Evolutionary conservation across 2,329 filamentous ascomycete species (phyloP).

Genomic region (Sarocladiaceae sp.): DNA sequence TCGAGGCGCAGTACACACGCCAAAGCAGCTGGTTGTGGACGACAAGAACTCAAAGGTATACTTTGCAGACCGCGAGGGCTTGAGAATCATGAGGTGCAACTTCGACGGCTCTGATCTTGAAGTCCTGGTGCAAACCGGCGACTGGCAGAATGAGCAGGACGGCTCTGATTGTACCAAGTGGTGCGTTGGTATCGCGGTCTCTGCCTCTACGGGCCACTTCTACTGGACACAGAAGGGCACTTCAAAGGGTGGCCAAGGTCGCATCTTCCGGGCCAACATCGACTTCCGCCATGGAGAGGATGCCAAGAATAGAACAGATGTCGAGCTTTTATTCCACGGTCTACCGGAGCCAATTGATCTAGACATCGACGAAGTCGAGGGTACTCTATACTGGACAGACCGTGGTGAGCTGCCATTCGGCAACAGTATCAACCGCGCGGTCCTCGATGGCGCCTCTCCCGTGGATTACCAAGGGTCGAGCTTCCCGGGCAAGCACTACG

Average conservation of each 20-base stretch:
- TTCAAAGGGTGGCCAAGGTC: slow-evolving; percentile 44
- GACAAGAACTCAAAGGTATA: slow-evolving; percentile 29
- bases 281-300: slow-evolving; percentile 29
- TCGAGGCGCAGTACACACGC: slow-evolving; percentile 43
- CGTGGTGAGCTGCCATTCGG: slow-evolving; percentile 52
- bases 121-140: slow-evolving; percentile 33
- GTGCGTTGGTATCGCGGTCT: slow-evolving; percentile 54
- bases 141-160: slow-evolving; percentile 17
- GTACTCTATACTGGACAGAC: slow-evolving; percentile 56
- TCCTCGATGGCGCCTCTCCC: neutral
- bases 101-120: slow-evolving; percentile 35
- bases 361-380: slow-evolving; percentile 42
- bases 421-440: slow-evolving; percentile 44
- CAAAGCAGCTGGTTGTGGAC: slow-evolving; percentile 37
- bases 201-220: slow-evolving; percentile 35
- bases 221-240: slow-evolving; percentile 60
- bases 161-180: slow-evolving; percentile 35
- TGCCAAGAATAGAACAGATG: slow-evolving; percentile 32
- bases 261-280: slow-evolving; percentile 47
- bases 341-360: slow-evolving; percentile 56
- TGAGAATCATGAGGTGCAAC: slow-evolving; percentile 33
- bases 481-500: slow-evolving; percentile 14
- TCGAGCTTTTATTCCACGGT: slow-evolving; percentile 35
- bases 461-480: neutral
- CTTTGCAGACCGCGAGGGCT: slow-evolving; percentile 40